Base-by-base conservation (phyloP, 306 rosid species). In the Morella rubra region DNA sequence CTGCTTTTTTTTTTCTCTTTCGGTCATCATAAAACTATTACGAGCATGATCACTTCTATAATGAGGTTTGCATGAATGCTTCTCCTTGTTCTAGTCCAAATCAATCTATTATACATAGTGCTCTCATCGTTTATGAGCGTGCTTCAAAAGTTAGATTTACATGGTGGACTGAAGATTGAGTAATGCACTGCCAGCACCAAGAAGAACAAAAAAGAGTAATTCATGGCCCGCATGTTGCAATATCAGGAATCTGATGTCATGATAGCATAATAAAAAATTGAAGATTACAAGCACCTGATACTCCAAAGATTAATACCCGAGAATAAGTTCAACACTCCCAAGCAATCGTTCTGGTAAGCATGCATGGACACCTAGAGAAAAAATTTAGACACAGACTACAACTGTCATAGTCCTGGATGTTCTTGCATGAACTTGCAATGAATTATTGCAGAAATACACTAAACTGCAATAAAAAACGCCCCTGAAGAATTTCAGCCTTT, bases 401-500 rank as follows among this genome's bases (percentile, higher is more conserved):
- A 11, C 56, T 52, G 56, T 4, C 16, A 52, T 7, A 52, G 56
- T 16, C 52, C 13, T 15, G 19, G 56, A 52, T 14, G 56, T 59
- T 56, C 66, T 59, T 5, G n/a, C n/a, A n/a, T n/a, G n/a, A n/a
- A n/a, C n/a, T n/a, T n/a, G 12, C 3, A 59, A 24, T 9, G 8
- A 59, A 24, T 20, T 27, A 59, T 22, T 59, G 42, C 40, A 32
- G 66, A 59, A 59, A 59, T 27, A 22, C 5, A 59, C 14, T 24
- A 22, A 5, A 27, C 15, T 27, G 16, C 66, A 22, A 59, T 59
- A 42, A 22, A 59, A 42, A 24, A 59, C 22, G 24, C 42, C 22
- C 66, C 10, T 59, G 66, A 22, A 59, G 41, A 59, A 59, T 59
- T 59, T 59, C 41, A 59, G 65, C 65, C 22, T 59, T 22, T 40